phyloP scores from a whole-genome alignment of 208 protist genomes.

The Polymyxa betae region DNA sequence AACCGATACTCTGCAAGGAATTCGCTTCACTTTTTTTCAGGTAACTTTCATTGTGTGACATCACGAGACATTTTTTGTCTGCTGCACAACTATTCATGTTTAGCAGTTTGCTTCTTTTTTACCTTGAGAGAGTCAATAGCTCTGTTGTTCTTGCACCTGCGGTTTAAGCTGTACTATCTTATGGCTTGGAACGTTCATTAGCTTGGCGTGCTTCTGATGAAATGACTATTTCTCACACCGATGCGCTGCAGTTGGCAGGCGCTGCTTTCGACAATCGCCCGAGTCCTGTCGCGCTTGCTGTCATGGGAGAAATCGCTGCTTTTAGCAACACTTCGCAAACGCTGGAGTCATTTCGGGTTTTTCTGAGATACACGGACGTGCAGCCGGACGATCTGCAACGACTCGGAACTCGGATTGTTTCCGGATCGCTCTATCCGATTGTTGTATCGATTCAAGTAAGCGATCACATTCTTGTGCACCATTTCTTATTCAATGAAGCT shows the following conservation, averaged over 20 bases:
- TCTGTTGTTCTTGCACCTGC: no score
- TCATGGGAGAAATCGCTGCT: not conserved
- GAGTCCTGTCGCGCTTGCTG: not conserved
- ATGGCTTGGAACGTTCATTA: no score
- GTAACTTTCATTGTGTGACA: not conserved
- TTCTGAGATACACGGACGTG: not conserved
- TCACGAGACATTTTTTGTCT: not conserved
- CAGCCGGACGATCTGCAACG: not conserved
- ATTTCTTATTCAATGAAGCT: no score
- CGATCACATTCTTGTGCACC: no score
- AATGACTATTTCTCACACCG: no score
- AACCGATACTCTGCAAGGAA: not conserved
- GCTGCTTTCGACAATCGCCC: not conserved
- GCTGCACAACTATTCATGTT: no score
- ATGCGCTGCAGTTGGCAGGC: not conserved
- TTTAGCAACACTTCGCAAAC: not conserved
- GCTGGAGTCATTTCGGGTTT: not conserved
- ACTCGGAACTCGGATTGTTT: not conserved
- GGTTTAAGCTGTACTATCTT: no score
- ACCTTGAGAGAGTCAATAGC: no score
- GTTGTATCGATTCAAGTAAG: not conserved
- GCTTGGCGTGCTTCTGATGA: no score
- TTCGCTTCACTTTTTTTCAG: not conserved
- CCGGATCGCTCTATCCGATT: not conserved
- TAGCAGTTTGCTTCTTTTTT: no score